Conservation (phyloP, 306 rosid genomes). For the Quercus alba region DNA sequence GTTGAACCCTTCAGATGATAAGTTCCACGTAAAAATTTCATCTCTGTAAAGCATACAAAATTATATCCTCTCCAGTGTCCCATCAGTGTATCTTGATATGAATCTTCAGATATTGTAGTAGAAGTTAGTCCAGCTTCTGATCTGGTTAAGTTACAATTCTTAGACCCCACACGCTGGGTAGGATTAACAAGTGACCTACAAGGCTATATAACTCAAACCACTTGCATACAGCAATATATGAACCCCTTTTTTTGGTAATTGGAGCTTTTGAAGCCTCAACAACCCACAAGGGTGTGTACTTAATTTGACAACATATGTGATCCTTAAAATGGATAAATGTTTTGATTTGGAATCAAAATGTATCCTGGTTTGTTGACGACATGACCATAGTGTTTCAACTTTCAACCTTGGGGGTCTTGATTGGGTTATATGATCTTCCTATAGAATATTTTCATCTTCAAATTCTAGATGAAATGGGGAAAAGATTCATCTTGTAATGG, state of each 20-base stretch:
- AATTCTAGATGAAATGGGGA: too few species aligned
- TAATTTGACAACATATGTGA: not conserved
- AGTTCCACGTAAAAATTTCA: constrained; percentile 11
- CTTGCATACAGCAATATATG: not conserved
- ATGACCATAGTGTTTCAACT: too few species aligned
- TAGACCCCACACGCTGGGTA: not conserved
- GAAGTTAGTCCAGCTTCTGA: not conserved
- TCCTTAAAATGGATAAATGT: not conserved
- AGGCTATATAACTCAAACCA: not conserved
- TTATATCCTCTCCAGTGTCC: not conserved
- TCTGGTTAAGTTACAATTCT: not conserved
- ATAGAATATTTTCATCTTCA: too few species aligned
- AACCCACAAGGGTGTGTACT: not conserved
- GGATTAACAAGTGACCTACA: not conserved
- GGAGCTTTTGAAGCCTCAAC: not conserved
- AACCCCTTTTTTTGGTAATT: too few species aligned
- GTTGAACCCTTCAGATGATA: constrained; percentile 77
- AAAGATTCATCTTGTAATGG: too few species aligned
- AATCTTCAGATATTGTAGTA: not conserved
- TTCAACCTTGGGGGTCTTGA: too few species aligned
- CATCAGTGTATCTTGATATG: constrained; percentile 16
- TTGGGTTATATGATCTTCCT: too few species aligned
- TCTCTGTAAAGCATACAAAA: constrained; percentile 15
- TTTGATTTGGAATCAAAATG: not conserved
- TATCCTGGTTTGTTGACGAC: too few species aligned